Evolutionary conservation across 768 basidiomycete genomes (phyloP), one percentile per base, ranked within the genome.

Genomic region (Austroboletus eburneus): DNA sequence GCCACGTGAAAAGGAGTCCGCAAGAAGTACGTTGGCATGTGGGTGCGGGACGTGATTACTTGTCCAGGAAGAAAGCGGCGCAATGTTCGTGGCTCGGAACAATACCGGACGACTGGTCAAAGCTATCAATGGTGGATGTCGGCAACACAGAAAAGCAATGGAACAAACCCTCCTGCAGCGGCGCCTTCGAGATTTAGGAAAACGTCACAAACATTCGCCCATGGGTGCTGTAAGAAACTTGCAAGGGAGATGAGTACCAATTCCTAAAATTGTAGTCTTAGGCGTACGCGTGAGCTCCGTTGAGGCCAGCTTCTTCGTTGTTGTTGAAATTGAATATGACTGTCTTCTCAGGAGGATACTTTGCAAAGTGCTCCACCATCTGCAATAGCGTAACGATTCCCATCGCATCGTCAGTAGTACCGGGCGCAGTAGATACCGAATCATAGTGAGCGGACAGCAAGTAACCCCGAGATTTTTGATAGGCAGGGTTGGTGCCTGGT

Each of bases 181-280:
- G 88, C 87, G 13, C 90, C 89, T 63, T 92, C 90, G 7, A 92
- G 73, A 54, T 91, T 92, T 33, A 92, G 69, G 65, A 92, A 92
- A 1, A 75, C 75, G 22, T 79, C 72, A 0, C 79, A 73, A 20
- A 83, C 61, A 23, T 77, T 77, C 0, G 81, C 75, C 88, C 87
- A 91, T 0, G 85, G 81, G 50, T 92, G 88, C 52, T 79, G 69
- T 48, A 87, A 56, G 58, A 87, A 88, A 9, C 84, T 86, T 45
- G 44, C 3, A 18, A 36, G 29, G 30, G 25, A 40, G 1, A 16
- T 61, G 14, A 45, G 18, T 37, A 12, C 36, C 23, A 10, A 17
- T 6, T 8, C 34, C 23, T 9, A 12, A 1, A 38, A 5, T 12
- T n/a, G 9, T 5, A 63, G 59, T 39, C 42, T 39, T 45, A 45